Evolutionary conservation across 768 basidiomycete species (phyloP).

Genomic region (Rhodotorula babjevae): DNA sequence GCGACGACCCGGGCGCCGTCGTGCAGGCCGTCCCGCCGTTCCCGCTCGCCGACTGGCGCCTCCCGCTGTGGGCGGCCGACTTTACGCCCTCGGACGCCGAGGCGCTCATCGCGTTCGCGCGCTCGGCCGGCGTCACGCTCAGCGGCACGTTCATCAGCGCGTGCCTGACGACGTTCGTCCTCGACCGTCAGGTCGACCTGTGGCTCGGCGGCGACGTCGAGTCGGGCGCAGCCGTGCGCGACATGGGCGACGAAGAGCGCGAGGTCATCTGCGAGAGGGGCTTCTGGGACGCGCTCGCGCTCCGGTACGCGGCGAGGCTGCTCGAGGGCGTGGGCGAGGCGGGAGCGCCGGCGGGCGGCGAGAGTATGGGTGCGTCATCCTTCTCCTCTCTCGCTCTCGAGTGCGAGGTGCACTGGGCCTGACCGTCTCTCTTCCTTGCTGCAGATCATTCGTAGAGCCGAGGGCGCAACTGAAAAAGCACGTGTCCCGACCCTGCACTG

Average conservation of each 20-base stretch:
- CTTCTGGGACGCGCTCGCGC: constrained; percentile 29
- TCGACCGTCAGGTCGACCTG: constrained; percentile 18
- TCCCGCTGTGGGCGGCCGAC: constrained; percentile 4
- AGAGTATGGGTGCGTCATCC: not conserved
- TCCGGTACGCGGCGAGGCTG: constrained; percentile 20
- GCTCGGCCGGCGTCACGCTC: not conserved
- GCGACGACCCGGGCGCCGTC: not conserved
- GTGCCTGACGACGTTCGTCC: constrained; percentile 17
- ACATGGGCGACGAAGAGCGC: constrained; percentile 14
- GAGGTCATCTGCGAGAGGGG: constrained; percentile 1
- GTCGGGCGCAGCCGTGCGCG: not conserved
- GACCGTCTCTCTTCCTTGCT: not conserved
- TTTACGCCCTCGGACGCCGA: constrained; percentile 14
- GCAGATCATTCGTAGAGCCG: too few species aligned
- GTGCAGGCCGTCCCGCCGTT: not conserved
- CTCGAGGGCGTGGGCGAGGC: not conserved
- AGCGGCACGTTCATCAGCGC: constrained; percentile 10
- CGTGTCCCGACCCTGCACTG: too few species aligned
- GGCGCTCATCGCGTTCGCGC: constrained; percentile 22
- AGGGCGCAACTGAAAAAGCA: too few species aligned
- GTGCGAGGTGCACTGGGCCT: too few species aligned
- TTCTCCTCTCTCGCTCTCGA: too few species aligned
- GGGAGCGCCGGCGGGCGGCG: not conserved
- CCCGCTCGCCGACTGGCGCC: constrained; percentile 18
- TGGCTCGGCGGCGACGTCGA: not conserved